Conservation (phyloP, 768 basidiomycete genomes). For the Lactarius tabidus region DNA sequence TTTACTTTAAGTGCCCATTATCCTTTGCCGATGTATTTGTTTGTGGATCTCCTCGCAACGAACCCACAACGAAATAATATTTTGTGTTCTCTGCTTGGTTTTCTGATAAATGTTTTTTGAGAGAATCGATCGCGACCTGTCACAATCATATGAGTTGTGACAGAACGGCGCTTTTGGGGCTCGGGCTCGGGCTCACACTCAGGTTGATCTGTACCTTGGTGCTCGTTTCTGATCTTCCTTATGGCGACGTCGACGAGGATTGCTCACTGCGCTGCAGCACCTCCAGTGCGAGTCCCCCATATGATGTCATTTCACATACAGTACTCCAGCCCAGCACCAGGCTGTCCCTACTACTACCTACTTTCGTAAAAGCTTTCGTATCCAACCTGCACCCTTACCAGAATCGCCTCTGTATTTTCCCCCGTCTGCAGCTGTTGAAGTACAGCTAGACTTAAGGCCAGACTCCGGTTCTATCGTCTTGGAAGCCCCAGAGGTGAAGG, state of each 20-base stretch:
- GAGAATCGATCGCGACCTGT: no score
- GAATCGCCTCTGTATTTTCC: neutral
- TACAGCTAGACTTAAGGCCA: neutral
- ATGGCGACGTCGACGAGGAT: slow-evolving; percentile 15
- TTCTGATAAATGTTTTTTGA: no score
- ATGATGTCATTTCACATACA: slow-evolving; percentile 83
- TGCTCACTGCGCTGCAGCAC: neutral
- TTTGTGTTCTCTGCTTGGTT: no score
- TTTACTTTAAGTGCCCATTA: no score
- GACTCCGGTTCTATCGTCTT: neutral
- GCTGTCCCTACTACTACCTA: slow-evolving; percentile 79
- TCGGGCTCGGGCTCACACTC: no score
- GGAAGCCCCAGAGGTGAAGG: neutral
- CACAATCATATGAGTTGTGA: neutral
- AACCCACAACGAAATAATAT: no score
- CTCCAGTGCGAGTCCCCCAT: slow-evolving; percentile 39
- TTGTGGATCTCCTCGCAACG: no score
- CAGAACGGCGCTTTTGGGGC: no score
- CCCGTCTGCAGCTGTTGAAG: neutral
- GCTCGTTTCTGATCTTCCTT: no score
- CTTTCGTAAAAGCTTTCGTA: no score
- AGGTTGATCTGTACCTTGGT: no score
- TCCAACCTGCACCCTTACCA: slow-evolving; percentile 37
- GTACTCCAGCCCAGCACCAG: slow-evolving; percentile 65
- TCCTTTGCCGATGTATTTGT: no score